Percentiles rank a stretch among this genome's conserved stretches.
Evolutionary conservation across 257 asterid species (phyloP).

Genomic region (Jaltomata sinuosa): DNA sequence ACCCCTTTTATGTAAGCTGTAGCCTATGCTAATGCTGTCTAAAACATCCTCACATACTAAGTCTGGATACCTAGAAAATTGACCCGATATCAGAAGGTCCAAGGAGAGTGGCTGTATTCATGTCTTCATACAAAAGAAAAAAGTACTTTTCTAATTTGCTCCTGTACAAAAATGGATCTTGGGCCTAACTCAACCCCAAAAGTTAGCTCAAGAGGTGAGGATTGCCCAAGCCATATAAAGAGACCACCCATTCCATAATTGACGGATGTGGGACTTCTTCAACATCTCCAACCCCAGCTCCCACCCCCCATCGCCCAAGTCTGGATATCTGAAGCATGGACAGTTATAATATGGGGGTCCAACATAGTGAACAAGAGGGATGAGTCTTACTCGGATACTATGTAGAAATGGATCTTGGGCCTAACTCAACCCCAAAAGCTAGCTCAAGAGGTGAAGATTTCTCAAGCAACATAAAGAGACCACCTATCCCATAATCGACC

Average conservation of each 20-base stretch:
- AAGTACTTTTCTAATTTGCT: neutral
- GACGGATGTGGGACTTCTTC: too few species aligned
- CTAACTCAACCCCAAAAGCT: neutral
- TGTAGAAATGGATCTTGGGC: neutral
- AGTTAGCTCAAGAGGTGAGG: too few species aligned
- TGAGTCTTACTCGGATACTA: too few species aligned
- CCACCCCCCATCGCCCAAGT: too few species aligned
- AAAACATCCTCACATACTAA: neutral
- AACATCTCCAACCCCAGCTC: too few species aligned
- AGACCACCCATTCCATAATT: too few species aligned
- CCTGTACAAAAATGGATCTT: too few species aligned
- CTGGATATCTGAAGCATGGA: too few species aligned
- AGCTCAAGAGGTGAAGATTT: neutral
- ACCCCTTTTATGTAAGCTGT: neutral
- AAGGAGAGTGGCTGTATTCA: neutral
- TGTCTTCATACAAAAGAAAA: neutral
- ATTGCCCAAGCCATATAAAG: too few species aligned
- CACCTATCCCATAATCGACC: neutral
- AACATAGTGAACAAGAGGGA: too few species aligned
- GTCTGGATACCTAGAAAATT: neutral
- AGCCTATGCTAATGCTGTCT: neutral
- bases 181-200: too few species aligned
- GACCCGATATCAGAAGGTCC: neutral
- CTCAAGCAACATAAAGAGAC: neutral
- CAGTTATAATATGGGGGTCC: too few species aligned